Conservation (phyloP, 306 rosid genomes). For the Trifolium dubium region DNA sequence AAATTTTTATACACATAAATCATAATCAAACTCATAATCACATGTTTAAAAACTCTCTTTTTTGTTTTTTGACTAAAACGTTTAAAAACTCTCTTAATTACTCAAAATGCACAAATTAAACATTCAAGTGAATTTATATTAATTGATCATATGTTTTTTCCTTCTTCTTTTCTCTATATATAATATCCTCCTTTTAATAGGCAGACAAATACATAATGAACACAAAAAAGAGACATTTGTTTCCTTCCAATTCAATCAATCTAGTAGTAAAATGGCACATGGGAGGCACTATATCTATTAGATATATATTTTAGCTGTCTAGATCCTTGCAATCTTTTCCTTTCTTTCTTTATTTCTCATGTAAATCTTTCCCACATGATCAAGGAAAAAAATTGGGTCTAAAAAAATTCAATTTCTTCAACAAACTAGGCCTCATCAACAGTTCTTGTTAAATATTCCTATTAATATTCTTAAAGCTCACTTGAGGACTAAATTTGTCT, state of each 20-base stretch:
- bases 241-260: constrained; percentile 40
- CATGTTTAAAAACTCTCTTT: too few species aligned
- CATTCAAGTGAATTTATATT: too few species aligned
- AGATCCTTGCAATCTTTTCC: constrained; percentile 41
- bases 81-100: too few species aligned
- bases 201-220: constrained; percentile 41
- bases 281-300: constrained; percentile 42
- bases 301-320: constrained; percentile 33
- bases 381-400: background rate
- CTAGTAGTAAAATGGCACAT: constrained; percentile 44
- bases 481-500: constrained; percentile 38
- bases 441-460: constrained; percentile 40
- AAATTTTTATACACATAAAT: too few species aligned
- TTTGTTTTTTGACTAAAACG: too few species aligned
- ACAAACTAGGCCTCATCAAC: constrained; percentile 14
- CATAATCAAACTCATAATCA: too few species aligned
- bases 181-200: constrained; percentile 5
- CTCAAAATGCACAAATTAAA: too few species aligned
- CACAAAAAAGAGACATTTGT: constrained; percentile 40
- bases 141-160: too few species aligned
- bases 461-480: constrained; percentile 39
- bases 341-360: constrained; percentile 27
- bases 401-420: constrained; percentile 36
- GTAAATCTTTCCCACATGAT: constrained; percentile 47
- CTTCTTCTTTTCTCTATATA: too few species aligned